Percentiles rank a stretch among this genome's conserved stretches.
phyloP scores from a whole-genome alignment of 257 asterid species.

The Plantago elongata region DNA sequence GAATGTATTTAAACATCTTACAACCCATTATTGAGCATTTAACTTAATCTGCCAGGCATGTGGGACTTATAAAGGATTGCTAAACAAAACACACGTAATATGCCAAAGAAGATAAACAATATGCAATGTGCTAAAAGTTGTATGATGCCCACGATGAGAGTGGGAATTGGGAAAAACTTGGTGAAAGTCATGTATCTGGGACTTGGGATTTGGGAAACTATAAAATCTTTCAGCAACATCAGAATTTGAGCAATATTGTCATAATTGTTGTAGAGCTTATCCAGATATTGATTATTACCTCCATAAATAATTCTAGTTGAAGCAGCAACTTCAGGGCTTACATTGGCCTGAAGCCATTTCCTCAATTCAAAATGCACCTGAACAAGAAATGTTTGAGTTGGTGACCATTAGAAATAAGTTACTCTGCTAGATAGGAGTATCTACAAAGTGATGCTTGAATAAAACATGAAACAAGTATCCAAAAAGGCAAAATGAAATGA shows the following conservation, averaged over 20 bases:
- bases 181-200: too few species aligned
- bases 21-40: too few species aligned
- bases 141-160: not conserved
- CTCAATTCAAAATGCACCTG: slow-evolving; percentile 90
- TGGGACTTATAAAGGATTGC: too few species aligned
- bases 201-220: too few species aligned
- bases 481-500: not conserved
- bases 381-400: slow-evolving; percentile 8
- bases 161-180: too few species aligned
- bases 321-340: slow-evolving; percentile 66
- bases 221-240: not conserved
- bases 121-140: not conserved
- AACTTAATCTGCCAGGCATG: too few species aligned
- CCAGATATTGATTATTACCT: slow-evolving; percentile 38
- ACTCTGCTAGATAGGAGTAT: not conserved
- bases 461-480: not conserved
- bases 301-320: slow-evolving; percentile 95
- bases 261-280: too few species aligned
- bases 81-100: too few species aligned
- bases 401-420: slow-evolving; percentile 13
- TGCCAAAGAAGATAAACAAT: too few species aligned
- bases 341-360: slow-evolving; percentile 82
- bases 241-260: not conserved
- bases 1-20: not conserved
- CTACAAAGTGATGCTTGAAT: not conserved